Conservation (phyloP, 2,329 filamentous ascomycete genomes). For the Alternaria triticimaculans region DNA sequence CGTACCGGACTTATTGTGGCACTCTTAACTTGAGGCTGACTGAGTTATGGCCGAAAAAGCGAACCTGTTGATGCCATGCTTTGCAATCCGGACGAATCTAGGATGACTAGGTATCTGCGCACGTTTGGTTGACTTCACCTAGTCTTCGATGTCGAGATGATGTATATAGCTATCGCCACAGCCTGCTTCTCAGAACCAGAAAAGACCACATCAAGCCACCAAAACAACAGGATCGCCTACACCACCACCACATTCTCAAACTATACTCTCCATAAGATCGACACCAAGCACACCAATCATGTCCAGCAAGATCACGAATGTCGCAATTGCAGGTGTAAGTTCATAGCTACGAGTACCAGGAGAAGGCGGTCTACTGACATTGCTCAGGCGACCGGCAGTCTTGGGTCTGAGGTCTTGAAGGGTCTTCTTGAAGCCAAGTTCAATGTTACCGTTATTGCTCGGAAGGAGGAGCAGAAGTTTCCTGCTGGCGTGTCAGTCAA, state of each 20-base stretch:
- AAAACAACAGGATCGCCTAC: neutral
- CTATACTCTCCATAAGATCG: neutral
- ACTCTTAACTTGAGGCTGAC: neutral
- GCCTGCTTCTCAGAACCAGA: neutral
- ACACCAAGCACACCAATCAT: neutral
- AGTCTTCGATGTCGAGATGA: neutral
- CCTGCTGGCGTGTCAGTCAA: neutral
- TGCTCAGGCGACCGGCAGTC: neutral
- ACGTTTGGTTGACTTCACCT: constrained; percentile 50
- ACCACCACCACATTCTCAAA: neutral
- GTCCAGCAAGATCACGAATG: neutral
- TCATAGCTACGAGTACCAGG: neutral
- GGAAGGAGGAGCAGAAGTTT: neutral
- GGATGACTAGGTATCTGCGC: constrained; percentile 9
- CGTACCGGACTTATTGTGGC: neutral
- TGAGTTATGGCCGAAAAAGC: neutral
- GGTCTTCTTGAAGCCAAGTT: neutral
- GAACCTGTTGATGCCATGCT: neutral
- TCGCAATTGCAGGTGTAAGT: neutral
- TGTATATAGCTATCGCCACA: neutral
- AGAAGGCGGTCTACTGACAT: neutral
- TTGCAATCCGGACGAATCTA: neutral
- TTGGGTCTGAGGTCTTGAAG: neutral
- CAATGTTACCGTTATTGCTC: neutral
- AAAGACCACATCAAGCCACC: neutral